Evolutionary conservation across 208 protist species (phyloP), one percentile per base, ranked within the genome.

Genomic region (Herpetomonas tarakana): DNA sequence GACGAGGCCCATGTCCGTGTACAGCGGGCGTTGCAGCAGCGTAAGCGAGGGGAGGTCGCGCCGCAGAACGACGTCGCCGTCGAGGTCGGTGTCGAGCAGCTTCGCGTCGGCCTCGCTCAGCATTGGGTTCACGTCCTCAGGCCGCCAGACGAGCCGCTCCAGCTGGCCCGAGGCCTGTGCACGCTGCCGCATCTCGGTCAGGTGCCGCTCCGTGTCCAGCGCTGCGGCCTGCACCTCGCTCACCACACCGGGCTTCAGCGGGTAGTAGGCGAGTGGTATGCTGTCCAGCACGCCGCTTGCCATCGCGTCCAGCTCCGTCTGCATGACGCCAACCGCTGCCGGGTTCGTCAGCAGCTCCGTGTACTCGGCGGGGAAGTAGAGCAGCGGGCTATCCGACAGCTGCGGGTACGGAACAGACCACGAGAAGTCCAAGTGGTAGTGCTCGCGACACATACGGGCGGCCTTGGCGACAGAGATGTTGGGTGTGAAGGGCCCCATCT

Each of bases 301-400:
- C 82, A 93, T 89, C 25, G 82, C 83, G 49, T 90, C 83, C 45
- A 93, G 59, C 72, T 93, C 86, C n/a, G 74, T 77, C 65, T 86
- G 69, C 86, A 93, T 93, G 6, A 93, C 75, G 22, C 78, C 78
- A 2, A 86, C 49, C 2, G 80, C 59, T 16, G 58, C 44, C 2
- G 80, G 31, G 25, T 66, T 70, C 25, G 59, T 57, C 14, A 77
- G 56, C 50, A 93, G 39, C 50, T 76, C 77, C 26, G 56, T 66
- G 55, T 86, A 78, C 46, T 65, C 70, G 26, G 78, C 67, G 7
- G 81, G 86, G 53, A 74, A 55, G 68, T 90, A 93, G 19, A 93
- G 61, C 54, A 93, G 55, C 14, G 86, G 86, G 9, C 58, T 52
- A 14, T 60, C 73, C 12, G 81, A 80, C 19, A 82, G 49, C 57